Base-by-base conservation (phyloP, 306 rosid genomes). In the Fagus sylvatica region DNA sequence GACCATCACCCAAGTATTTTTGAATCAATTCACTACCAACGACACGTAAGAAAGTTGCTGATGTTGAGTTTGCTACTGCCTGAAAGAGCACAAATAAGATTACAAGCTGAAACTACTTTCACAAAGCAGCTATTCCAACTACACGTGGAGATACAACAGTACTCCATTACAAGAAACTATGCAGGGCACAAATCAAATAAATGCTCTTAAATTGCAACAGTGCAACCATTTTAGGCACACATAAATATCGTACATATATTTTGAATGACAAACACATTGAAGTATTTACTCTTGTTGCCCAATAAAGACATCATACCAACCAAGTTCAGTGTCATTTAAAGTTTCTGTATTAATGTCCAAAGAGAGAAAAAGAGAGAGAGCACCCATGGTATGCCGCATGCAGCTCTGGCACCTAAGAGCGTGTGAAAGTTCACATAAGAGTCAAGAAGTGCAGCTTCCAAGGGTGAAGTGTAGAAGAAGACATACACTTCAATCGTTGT, bases 41-140 rank as follows among this genome's bases (percentile, higher is more conserved):
- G 77, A 95, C 99, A 72, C 99, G 98, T 73, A 95, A 86, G 82
- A 95, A 95, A 32, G 99, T 95, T 43, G 99, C 99, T 46, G 99
- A 95, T 46, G 99, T 95, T 69, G 99, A 95, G 86, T 95, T 95
- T 19, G 99, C 99, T 37, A 95, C 99, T 3, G 99, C 99, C 99
- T 95, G 88, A 78, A 79, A 77, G 76, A 60, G 53, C 46, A 74
- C 0, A 75, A 43, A 61, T 22, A 62, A 49, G 72, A 48, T 48
- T 73, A 60, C 28, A 66, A 66, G 51, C 39, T 41, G 37, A 69
- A 65, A 54, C 66, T 0, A 37, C 33, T 49, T 19, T 8, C 0
- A 66, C 57, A 49, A 17, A 33, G 13, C 12, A 46, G 5, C 51
- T 37, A 59, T 32, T 36, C 33, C 13, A 69, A 55, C 71, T 65